A percentile compares a stretch with the other conserved stretches of the same genome.
These are phyloP conservation scores for Oryza coarctata DNA, from an alignment of 176 grass and related monocot genomes.

Conservation along the genomic window DNA sequence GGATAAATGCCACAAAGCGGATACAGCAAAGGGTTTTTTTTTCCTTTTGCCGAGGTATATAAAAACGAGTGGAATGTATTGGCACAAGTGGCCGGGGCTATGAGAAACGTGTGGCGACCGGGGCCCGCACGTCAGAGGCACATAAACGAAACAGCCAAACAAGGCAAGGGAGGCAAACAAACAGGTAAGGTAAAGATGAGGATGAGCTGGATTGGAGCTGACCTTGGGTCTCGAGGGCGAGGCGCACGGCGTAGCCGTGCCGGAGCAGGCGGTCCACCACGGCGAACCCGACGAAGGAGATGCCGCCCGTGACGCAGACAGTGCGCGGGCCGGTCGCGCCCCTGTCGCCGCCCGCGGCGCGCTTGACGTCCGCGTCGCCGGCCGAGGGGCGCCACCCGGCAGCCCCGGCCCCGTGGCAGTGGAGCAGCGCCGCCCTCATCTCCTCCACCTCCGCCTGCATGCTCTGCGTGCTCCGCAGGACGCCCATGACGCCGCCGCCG, in stretches of 20 bases:
- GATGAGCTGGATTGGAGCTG: background rate
- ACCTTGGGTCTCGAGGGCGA: conserved; percentile 95
- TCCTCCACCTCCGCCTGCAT: conserved; percentile 93
- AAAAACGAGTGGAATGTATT: background rate
- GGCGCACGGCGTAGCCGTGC: conserved; percentile 82
- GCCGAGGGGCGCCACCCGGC: conserved; percentile 35
- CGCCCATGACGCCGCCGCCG: conserved; percentile 46
- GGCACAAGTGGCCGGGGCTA: background rate
- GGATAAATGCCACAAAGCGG: background rate
- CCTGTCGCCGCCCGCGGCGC: conserved; percentile 26
- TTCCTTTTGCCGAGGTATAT: background rate
- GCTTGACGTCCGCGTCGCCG: conserved; percentile 38
- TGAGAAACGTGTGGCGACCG: background rate
- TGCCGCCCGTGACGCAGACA: conserved; percentile 87
- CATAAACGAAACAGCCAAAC: background rate
- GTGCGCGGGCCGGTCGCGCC: conserved; percentile 32
- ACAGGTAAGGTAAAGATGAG: background rate
- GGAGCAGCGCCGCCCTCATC: conserved; percentile 56
- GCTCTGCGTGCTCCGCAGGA: conserved; percentile 78
- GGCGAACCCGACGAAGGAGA: conserved; percentile 88
- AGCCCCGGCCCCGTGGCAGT: background rate
- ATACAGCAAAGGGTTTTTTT: background rate
- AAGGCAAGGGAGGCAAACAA: background rate
- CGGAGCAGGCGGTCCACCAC: conserved; percentile 76
- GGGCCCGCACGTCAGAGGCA: background rate